phyloP scores from a whole-genome alignment of 768 basidiomycete genomes.

The Amanita subjunquillea region DNA sequence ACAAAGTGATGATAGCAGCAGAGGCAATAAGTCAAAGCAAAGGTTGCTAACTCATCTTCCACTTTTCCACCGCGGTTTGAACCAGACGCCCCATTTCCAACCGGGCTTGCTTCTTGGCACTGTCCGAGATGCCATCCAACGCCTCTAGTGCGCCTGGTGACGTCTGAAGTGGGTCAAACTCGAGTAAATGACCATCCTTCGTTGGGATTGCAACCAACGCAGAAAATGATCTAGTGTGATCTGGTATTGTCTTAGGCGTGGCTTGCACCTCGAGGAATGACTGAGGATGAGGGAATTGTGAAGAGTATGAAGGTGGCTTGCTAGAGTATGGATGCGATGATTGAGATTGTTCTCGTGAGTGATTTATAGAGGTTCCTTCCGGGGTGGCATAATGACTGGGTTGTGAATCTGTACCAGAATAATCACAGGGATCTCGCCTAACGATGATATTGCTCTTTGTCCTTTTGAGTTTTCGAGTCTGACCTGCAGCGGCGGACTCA shows the following conservation, averaged over 20 bases:
- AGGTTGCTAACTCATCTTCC: conserved; percentile 41
- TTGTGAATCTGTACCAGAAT: conserved; percentile 45
- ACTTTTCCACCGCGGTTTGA: conserved; percentile 65
- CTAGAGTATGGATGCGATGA: conserved; percentile 14
- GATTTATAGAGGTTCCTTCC: conserved; percentile 24
- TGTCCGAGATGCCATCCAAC: conserved; percentile 68
- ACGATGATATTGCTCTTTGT: conserved; percentile 52
- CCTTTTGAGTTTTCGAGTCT: conserved; percentile 29
- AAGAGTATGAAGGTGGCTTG: conserved; percentile 12
- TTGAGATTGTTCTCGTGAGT: conserved; percentile 35
- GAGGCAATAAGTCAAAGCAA: neutral
- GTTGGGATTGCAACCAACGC: conserved; percentile 73
- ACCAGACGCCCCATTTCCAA: conserved; percentile 68
- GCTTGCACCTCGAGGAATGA: conserved; percentile 13
- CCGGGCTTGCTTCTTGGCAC: conserved; percentile 75
- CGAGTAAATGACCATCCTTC: conserved; percentile 70
- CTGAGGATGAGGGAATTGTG: conserved; percentile 15
- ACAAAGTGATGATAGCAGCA: neutral
- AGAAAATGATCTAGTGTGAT: conserved; percentile 29
- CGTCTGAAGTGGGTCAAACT: conserved; percentile 75
- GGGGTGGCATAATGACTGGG: conserved; percentile 28
- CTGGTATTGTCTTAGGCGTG: conserved; percentile 24
- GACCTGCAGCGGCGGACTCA: conserved; percentile 15
- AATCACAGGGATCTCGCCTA: conserved; percentile 42
- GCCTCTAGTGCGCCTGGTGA: conserved; percentile 65